Base-by-base conservation (phyloP, 2,329 filamentous ascomycete genomes). In the Aspergillus hortae region DNA sequence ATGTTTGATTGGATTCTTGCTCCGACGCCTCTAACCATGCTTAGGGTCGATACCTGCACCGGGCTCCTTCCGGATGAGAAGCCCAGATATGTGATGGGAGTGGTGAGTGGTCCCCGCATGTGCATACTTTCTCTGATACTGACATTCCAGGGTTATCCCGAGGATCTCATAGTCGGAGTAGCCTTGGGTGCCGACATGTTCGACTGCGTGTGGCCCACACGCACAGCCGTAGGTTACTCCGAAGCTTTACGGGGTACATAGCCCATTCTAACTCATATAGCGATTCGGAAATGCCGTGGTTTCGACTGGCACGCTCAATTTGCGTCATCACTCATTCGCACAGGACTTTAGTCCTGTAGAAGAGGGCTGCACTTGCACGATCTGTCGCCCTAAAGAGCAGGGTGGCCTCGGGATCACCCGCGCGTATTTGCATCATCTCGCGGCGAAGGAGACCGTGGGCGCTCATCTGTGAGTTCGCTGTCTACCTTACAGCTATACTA, bases 171-270 rank as follows among this genome's bases (percentile, higher is more conserved):
- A 2, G 92, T 99, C 36, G 95, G 90, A 48, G 86, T 96, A 4
- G 94, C 94, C 1, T 80, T 99, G 0, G 94, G 94, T 3, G 94
- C 94, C 45, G 94, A 99, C 73, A 99, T 99, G 94, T 99, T 99
- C 68, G 94, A 99, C 74, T 99, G 95, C 67, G 94, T 99, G 6
- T 99, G 94, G 94, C 95, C 94, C 1, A 97, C 94, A 4, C 81
- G 94, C 49, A 99, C 94, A 33, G 94, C 94, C 6, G 81, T 84
- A 73, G 67, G 79, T 67, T 15, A 32, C 33, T 38, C 10, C n/a
- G 10, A 30, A 30, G 27, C 6, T 35, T 30, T 17, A 19, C 32
- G 4, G 14, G 2, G 33, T 10, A 30, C 9, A 6, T 33, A 12
- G n/a, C 10, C 2, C 11, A 32, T 17, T n/a, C 47, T 51, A 12